A percentile compares a stretch with the other conserved stretches of the same genome.
phyloP scores from a whole-genome alignment of 139 green algal species.

The Nannochloris sp. region DNA sequence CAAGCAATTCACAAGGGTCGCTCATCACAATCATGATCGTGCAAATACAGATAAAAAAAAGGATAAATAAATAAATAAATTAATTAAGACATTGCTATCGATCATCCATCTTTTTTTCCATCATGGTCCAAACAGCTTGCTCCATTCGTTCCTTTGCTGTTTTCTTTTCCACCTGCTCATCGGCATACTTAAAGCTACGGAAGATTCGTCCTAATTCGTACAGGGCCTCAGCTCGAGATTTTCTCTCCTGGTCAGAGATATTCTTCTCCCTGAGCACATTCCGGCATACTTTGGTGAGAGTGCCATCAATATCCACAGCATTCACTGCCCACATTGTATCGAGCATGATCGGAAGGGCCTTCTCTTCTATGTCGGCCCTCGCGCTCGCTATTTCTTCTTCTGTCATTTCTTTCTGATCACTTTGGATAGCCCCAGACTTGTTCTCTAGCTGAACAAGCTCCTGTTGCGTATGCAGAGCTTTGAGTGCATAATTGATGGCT shows the following conservation, averaged over 20 bases:
- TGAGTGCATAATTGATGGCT: conserved; percentile 53
- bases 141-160: conserved; percentile 51
- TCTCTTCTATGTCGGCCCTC: conserved; percentile 51
- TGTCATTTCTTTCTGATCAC: background rate
- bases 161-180: background rate
- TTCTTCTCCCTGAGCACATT: conserved; percentile 25
- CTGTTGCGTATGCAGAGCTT: conserved; percentile 54
- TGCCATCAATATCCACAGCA: conserved; percentile 82
- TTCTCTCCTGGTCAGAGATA: conserved; percentile 26
- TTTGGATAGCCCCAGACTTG: conserved; percentile 8
- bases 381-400: conserved; percentile 7
- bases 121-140: conserved; percentile 44
- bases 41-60: too few species aligned
- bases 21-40: too few species aligned
- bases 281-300: conserved; percentile 54
- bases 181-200: conserved; percentile 9
- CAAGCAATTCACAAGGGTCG: too few species aligned
- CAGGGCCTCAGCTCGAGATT: conserved; percentile 34
- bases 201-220: conserved; percentile 51
- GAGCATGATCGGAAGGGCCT: conserved; percentile 69
- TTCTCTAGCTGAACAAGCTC: conserved; percentile 17
- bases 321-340: conserved; percentile 91
- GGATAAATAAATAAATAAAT: too few species aligned
- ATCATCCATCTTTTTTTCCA: conserved; percentile 26
- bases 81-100: too few species aligned